A percentile compares a stretch with the other conserved stretches of the same genome.
phyloP scores from a whole-genome alignment of 257 asterid genomes.

The Solanum sparsipilum region DNA sequence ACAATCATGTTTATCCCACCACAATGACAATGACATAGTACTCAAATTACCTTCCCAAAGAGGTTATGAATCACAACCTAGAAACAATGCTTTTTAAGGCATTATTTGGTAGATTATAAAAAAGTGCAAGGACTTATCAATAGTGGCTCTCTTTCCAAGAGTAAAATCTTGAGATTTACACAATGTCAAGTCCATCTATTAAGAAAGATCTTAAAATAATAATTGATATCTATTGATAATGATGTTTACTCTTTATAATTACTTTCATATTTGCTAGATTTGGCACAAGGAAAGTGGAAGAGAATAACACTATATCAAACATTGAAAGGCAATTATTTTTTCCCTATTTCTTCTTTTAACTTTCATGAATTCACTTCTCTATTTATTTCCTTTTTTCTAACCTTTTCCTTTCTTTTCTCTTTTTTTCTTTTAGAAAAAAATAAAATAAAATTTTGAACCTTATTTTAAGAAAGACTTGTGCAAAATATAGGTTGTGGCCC shows the following conservation, averaged over 20 bases:
- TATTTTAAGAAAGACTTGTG: not conserved
- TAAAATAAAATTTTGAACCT: not conserved
- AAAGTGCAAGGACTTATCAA: not conserved
- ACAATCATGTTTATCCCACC: not conserved
- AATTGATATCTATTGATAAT: not conserved
- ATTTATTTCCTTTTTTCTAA: not conserved
- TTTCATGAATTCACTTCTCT: not conserved
- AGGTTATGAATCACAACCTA: no score
- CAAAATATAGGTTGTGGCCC: not conserved
- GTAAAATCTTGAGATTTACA: not conserved
- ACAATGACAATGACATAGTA: not conserved
- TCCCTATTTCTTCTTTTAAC: not conserved
- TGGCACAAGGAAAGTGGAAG: not conserved
- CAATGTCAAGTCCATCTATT: not conserved
- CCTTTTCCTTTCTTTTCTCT: not conserved
- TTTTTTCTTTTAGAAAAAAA: not conserved
- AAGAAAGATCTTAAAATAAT: not conserved
- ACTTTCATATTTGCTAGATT: not conserved
- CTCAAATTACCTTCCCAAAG: not conserved
- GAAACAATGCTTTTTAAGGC: no score
- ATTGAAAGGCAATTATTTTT: not conserved
- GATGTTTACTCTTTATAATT: not conserved
- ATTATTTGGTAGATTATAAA: not conserved
- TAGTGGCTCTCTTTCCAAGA: not conserved
- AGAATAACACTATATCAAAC: not conserved